Evolutionary conservation across 2,329 filamentous ascomycete genomes (phyloP).

Genomic region (Rhinocladiella similis): DNA sequence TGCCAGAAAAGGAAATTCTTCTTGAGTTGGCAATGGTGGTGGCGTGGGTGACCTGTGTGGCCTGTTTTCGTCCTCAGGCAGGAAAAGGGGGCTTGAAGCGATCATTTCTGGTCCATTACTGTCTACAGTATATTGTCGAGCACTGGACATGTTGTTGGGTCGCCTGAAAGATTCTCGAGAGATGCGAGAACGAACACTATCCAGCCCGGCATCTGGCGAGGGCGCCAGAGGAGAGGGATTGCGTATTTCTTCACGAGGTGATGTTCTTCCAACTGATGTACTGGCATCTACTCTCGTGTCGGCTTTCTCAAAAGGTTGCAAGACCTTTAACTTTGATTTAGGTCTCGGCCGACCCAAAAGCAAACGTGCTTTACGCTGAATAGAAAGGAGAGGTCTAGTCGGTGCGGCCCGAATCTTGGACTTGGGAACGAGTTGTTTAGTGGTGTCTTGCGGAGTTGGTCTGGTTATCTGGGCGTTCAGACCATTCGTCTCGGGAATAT

Average conservation of each 20-base stretch:
- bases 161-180: neutral
- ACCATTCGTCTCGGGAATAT: too few species aligned
- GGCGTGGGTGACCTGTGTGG: constrained; percentile 5
- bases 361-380: constrained; percentile 9
- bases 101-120: neutral
- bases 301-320: constrained; percentile 6
- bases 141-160: neutral
- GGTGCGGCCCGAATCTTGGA: neutral
- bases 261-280: neutral
- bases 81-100: constrained; percentile 18
- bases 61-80: constrained; percentile 13
- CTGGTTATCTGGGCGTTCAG: too few species aligned
- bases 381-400: neutral
- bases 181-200: neutral
- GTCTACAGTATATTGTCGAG: neutral
- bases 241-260: neutral
- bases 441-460: neutral
- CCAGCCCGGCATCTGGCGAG: neutral
- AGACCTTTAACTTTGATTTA: constrained; percentile 9
- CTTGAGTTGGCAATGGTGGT: constrained; percentile 7
- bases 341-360: constrained; percentile 13
- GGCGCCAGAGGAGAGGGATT: neutral
- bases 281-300: neutral
- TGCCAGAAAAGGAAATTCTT: constrained; percentile 11
- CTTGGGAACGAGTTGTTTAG: neutral